A percentile compares a stretch with the other conserved stretches of the same genome.
These are phyloP conservation scores for Quercus ilex DNA, from an alignment of 306 rosid species.

Conservation along the genomic window DNA sequence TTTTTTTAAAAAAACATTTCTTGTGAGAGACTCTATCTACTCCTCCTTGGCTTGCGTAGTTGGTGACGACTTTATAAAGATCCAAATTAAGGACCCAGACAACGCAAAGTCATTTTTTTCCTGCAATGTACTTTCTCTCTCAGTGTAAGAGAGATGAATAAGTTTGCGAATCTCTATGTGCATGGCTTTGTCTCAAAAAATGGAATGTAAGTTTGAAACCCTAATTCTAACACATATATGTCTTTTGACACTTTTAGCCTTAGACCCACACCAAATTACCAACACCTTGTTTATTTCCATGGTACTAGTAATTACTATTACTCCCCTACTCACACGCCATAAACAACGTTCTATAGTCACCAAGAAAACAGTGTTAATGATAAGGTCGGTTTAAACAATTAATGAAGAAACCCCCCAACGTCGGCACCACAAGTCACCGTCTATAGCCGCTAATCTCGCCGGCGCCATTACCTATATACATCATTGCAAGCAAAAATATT, in stretches of 20 bases:
- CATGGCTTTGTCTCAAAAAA: not conserved
- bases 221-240: conserved; percentile 4
- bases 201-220: conserved; percentile 1
- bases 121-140: conserved; percentile 1
- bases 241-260: conserved; percentile 2
- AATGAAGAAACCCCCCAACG: conserved; percentile 33
- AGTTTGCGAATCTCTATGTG: not conserved
- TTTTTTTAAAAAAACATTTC: not conserved
- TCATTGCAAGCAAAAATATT: conserved; percentile 13
- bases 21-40: conserved; percentile 23
- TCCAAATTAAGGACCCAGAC: not conserved
- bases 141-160: not conserved
- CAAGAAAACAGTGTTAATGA: conserved; percentile 18
- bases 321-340: conserved; percentile 30
- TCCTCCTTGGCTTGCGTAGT: conserved; percentile 18
- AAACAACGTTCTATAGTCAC: conserved; percentile 11
- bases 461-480: conserved; percentile 23
- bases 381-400: conserved; percentile 36
- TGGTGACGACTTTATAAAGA: conserved; percentile 14
- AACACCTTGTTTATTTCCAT: not conserved
- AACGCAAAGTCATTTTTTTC: conserved; percentile 17
- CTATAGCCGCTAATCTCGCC: conserved; percentile 42
- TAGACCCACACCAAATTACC: conserved; percentile 18
- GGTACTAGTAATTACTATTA: not conserved
- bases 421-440: conserved; percentile 34